Evolutionary conservation across 371 early-diverging fungal genomes (phyloP).

Genomic region (Rhizomucor pusillus): DNA sequence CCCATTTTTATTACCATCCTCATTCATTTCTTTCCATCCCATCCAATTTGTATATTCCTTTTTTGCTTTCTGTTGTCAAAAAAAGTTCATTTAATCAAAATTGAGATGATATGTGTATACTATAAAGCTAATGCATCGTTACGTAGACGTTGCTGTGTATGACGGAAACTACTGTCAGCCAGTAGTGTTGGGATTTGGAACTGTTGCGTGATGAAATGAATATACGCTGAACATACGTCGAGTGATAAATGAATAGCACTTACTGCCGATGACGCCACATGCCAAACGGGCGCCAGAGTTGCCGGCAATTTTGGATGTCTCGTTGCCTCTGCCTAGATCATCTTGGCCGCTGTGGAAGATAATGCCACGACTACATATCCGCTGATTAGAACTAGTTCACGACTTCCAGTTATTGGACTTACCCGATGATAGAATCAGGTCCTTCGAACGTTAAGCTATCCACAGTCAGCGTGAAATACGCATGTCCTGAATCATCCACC

Average conservation of each 20-base stretch:
- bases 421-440: constrained; percentile 72
- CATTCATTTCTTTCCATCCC: not conserved
- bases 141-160: no score
- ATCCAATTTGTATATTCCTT: not conserved
- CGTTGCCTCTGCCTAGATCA: constrained; percentile 79
- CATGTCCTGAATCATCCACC: constrained; percentile 54
- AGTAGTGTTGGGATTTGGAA: not conserved
- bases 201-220: not conserved
- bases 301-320: constrained; percentile 73
- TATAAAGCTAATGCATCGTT: no score
- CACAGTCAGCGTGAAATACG: constrained; percentile 53
- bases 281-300: constrained; percentile 83
- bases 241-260: constrained; percentile 9
- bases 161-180: no score
- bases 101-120: not conserved
- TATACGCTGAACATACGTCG: not conserved
- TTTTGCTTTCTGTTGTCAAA: not conserved
- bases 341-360: constrained; percentile 82
- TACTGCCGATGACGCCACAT: constrained; percentile 86
- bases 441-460: constrained; percentile 67
- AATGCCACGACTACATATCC: constrained; percentile 62
- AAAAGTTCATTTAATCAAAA: not conserved
- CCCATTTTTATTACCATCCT: not conserved
- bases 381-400: not conserved
- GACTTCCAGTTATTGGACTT: constrained; percentile 5